Conservation (phyloP, 805 yeast species). For the Pichia nanzhaoensis region DNA sequence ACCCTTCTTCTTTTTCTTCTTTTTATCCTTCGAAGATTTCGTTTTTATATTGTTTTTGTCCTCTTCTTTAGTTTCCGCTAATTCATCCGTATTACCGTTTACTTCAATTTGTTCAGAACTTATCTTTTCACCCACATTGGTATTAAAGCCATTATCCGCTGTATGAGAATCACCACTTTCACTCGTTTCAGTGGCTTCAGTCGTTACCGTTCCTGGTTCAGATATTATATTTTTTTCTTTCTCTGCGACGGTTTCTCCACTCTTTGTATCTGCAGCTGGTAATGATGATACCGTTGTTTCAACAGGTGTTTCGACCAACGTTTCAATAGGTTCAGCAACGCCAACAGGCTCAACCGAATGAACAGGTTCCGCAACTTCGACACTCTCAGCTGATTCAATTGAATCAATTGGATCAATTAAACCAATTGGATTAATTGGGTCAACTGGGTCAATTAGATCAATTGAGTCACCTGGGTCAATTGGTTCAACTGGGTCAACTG, state of each 20-base stretch:
- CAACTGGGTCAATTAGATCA: no score
- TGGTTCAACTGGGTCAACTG: no score
- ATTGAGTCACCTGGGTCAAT: no score
- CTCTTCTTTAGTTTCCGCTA: background rate
- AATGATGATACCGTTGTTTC: constrained; percentile 10
- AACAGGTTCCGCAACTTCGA: no score
- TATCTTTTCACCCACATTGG: background rate
- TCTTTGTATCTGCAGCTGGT: background rate
- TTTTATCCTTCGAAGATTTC: constrained; percentile 26
- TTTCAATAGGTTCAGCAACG: no score
- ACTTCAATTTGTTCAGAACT: background rate
- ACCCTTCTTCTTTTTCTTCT: constrained; percentile 29
- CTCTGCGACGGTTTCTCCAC: background rate
- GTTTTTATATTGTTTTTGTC: background rate
- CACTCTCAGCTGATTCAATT: no score
- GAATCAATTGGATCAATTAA: no score
- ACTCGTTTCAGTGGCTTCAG: constrained; percentile 9
- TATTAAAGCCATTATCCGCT: background rate
- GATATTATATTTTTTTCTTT: no score
- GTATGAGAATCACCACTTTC: constrained; percentile 9
- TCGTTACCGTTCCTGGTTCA: constrained; percentile 12
- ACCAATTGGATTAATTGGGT: no score
- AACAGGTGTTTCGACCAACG: constrained; percentile 12
- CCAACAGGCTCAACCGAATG: no score
- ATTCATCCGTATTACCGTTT: constrained; percentile 3